Conservation (phyloP, 2,329 filamentous ascomycete genomes). For the Diaporthe ilicicola region DNA sequence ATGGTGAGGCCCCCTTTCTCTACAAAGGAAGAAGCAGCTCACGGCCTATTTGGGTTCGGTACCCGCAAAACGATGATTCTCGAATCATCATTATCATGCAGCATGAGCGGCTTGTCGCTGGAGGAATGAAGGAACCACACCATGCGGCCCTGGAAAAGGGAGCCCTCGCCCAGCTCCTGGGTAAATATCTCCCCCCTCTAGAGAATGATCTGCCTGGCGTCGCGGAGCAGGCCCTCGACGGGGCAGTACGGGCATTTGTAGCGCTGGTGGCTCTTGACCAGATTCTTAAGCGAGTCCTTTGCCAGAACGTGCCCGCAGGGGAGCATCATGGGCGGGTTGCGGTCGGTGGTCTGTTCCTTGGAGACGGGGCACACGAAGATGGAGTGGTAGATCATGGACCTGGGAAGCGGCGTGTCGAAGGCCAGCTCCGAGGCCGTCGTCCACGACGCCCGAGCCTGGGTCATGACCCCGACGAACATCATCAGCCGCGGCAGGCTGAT, state of each 20-base stretch:
- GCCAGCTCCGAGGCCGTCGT: constrained; percentile 90
- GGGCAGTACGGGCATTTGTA: constrained; percentile 99
- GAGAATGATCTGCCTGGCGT: constrained; percentile 77
- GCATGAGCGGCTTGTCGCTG: not conserved
- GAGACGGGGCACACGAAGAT: constrained; percentile 98
- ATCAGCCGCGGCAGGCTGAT: constrained; percentile 89
- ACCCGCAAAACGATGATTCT: not conserved
- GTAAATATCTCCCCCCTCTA: constrained; percentile 44
- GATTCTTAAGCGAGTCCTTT: constrained; percentile 79
- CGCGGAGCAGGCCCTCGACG: constrained; percentile 78
- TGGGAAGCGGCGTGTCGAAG: constrained; percentile 72
- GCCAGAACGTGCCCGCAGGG: constrained; percentile 95
- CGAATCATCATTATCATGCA: not conserved
- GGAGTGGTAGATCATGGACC: constrained; percentile 80
- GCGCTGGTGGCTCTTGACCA: constrained; percentile 75
- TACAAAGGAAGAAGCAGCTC: no score
- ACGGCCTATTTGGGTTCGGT: not conserved
- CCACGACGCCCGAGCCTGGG: constrained; percentile 92
- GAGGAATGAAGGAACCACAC: not conserved
- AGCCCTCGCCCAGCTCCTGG: not conserved
- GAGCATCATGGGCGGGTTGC: constrained; percentile 96
- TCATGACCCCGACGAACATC: constrained; percentile 88
- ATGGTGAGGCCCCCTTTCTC: not conserved
- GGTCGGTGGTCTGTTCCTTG: constrained; percentile 93
- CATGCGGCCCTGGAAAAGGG: no score